phyloP scores from a whole-genome alignment of 805 yeast genomes.

The Cyberlindnera xishuangbannaensis region DNA sequence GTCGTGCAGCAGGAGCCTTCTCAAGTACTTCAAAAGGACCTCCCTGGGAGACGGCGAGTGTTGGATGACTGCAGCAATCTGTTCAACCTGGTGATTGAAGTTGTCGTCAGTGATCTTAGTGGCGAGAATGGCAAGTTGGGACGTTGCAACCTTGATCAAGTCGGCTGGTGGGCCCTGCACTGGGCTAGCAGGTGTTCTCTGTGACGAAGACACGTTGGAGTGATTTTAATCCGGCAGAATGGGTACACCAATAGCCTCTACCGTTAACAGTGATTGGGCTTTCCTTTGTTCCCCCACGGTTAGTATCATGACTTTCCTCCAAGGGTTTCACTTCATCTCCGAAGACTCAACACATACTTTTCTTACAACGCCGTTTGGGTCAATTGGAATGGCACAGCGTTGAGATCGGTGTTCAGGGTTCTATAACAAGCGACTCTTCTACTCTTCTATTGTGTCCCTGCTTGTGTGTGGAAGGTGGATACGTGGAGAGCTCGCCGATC shows the following conservation, averaged over 20 bases:
- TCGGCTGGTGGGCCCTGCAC: constrained; percentile 16
- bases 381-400: too few species aligned
- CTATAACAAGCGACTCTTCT: too few species aligned
- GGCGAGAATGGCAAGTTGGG: constrained; percentile 49
- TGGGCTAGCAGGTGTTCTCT: constrained; percentile 12
- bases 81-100: constrained; percentile 33
- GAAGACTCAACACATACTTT: too few species aligned
- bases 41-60: constrained; percentile 26
- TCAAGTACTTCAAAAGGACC: constrained; percentile 29
- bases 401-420: too few species aligned
- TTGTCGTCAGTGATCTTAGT: constrained; percentile 37
- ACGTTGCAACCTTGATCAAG: constrained; percentile 33
- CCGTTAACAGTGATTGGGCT: constrained; percentile 1
- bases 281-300: background rate
- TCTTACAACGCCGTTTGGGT: too few species aligned
- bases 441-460: too few species aligned
- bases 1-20: constrained; percentile 28
- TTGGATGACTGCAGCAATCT: constrained; percentile 42
- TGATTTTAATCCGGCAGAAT: constrained; percentile 1
- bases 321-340: too few species aligned
- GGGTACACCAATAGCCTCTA: background rate
- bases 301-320: constrained; percentile 1
- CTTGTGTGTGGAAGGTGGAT: too few species aligned
- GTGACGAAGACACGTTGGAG: constrained; percentile 11
- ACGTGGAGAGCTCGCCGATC: too few species aligned